Conservation (phyloP, 2,329 filamentous ascomycete species). For the Blumeria graminis region DNA sequence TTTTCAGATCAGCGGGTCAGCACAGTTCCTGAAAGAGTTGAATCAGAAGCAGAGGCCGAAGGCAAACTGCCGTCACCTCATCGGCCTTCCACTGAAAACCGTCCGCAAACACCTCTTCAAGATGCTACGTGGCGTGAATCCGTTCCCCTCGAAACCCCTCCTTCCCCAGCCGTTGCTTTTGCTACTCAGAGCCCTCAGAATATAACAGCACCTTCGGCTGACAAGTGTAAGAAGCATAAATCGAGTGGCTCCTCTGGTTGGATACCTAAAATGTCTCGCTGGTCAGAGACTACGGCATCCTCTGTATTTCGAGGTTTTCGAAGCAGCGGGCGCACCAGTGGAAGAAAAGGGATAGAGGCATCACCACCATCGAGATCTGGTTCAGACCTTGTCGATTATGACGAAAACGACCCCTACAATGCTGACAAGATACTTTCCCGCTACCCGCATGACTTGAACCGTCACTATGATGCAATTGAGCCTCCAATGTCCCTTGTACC, state of each 20-base stretch:
- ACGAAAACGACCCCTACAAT: slow-evolving; percentile 29
- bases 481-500: slow-evolving; percentile 11
- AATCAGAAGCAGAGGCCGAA: slow-evolving; percentile 25
- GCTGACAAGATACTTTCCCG: slow-evolving; percentile 30
- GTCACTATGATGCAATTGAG: slow-evolving; percentile 10
- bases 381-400: slow-evolving; percentile 47
- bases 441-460: slow-evolving; percentile 26
- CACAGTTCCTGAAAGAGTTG: slow-evolving; percentile 65
- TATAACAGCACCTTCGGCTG: slow-evolving; percentile 35
- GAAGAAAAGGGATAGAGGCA: slow-evolving; percentile 32
- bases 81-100: slow-evolving; percentile 33
- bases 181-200: slow-evolving; percentile 47
- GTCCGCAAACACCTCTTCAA: slow-evolving; percentile 34
- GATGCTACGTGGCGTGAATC: slow-evolving; percentile 28
- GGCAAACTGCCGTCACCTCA: slow-evolving; percentile 25
- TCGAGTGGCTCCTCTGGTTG: slow-evolving; percentile 54
- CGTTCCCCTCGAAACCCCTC: slow-evolving; percentile 31
- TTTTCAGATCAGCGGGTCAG: slow-evolving; percentile 63
- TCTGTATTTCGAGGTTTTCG: slow-evolving; percentile 61
- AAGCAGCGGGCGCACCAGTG: slow-evolving; percentile 31
- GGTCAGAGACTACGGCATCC: slow-evolving; percentile 89
- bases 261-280: slow-evolving; percentile 84
- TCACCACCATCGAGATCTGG: slow-evolving; percentile 45
- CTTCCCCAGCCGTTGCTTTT: slow-evolving; percentile 21
- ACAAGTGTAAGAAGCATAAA: slow-evolving; percentile 72